phyloP scores from a whole-genome alignment of 2,329 filamentous ascomycete genomes.

The Triangularia setosa region DNA sequence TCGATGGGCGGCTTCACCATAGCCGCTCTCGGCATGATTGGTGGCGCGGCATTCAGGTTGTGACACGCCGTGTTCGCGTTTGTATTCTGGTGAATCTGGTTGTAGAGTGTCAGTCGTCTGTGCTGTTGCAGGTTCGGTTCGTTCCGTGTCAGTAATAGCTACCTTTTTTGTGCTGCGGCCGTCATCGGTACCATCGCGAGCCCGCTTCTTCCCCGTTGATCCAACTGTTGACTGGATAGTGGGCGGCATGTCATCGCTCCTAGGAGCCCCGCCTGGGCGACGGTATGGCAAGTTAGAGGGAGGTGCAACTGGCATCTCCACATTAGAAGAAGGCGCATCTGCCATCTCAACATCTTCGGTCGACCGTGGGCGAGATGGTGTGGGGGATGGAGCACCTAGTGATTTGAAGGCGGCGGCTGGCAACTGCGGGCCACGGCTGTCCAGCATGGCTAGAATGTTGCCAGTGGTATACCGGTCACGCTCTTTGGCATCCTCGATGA shows the following conservation, averaged over 20 bases:
- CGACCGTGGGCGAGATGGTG: neutral
- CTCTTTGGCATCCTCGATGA: slow-evolving; percentile 75
- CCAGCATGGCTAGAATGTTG: slow-evolving; percentile 48
- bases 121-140: neutral
- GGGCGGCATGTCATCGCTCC: slow-evolving; percentile 28
- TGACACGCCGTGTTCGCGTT: slow-evolving; percentile 12
- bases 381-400: neutral
- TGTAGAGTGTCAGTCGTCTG: neutral
- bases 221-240: slow-evolving; percentile 36
- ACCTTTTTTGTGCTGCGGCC: slow-evolving; percentile 22
- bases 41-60: slow-evolving; percentile 8
- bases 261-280: slow-evolving; percentile 20
- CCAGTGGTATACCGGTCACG: slow-evolving; percentile 75
- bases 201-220: slow-evolving; percentile 40
- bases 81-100: neutral
- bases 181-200: slow-evolving; percentile 36
- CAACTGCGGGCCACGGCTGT: slow-evolving; percentile 39
- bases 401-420: slow-evolving; percentile 24
- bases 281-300: slow-evolving; percentile 16
- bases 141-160: neutral
- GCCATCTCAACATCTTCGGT: slow-evolving; percentile 27
- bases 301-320: slow-evolving; percentile 27
- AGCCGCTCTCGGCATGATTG: slow-evolving; percentile 16
- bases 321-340: slow-evolving; percentile 21
- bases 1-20: slow-evolving; percentile 35